Conservation (phyloP, 1,284 basidiomycete genomes). For the Caloboletus firmus region DNA sequence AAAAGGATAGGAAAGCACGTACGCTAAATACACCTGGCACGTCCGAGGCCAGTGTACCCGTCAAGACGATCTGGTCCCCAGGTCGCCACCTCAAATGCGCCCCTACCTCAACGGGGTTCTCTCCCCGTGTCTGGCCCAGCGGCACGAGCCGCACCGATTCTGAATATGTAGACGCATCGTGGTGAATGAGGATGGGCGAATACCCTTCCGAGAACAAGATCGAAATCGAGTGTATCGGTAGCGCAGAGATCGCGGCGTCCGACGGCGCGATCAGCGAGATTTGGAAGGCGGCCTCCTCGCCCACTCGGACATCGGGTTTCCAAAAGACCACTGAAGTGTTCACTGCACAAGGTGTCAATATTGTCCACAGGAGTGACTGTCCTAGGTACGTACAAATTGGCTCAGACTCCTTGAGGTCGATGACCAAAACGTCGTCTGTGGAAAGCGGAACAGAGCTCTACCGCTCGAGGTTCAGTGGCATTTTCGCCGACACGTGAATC, state of each 20-base stretch:
- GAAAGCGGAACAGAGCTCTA: constrained; percentile 68
- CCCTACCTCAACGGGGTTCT: constrained; percentile 24
- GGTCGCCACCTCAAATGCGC: constrained; percentile 57
- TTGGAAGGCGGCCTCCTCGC: constrained; percentile 70
- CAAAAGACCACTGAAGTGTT: constrained; percentile 70
- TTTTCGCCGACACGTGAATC: not conserved
- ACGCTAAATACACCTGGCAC: constrained; percentile 52
- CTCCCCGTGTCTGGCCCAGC: constrained; percentile 21
- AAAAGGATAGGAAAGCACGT: not conserved
- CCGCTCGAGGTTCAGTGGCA: not conserved
- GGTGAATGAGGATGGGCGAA: constrained; percentile 49
- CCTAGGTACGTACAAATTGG: constrained; percentile 56
- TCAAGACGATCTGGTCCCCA: constrained; percentile 53
- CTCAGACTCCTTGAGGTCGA: constrained; percentile 63
- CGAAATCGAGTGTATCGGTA: constrained; percentile 60
- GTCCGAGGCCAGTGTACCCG: constrained; percentile 54
- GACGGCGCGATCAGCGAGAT: constrained; percentile 55
- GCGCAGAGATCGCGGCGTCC: constrained; percentile 44
- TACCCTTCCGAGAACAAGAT: constrained; percentile 54
- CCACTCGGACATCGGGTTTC: constrained; percentile 57
- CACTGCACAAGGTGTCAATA: constrained; percentile 44
- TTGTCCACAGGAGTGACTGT: not conserved
- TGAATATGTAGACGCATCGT: constrained; percentile 29
- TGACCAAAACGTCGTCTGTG: constrained; percentile 51
- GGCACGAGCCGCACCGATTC: constrained; percentile 22